Base-by-base conservation (phyloP, 306 rosid genomes). In the Abrus pulchellus region DNA sequence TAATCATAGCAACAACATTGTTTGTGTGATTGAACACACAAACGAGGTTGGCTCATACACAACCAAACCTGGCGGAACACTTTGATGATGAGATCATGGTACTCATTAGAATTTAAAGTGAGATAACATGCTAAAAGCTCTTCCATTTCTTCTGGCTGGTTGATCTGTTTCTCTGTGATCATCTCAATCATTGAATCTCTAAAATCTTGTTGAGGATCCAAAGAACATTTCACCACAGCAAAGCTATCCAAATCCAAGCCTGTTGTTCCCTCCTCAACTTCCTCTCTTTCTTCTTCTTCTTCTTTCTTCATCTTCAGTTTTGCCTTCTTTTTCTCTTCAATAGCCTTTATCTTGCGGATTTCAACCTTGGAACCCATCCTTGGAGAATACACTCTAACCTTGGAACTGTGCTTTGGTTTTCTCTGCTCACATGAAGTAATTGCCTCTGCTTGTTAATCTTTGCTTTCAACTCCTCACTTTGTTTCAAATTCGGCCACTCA, bases 181-280 rank as follows among this genome's bases (percentile, higher is more conserved):
- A 95, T 95, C 87, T 95, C 99, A 49, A 93, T 84, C 97, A 95
- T 95, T 57, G 99, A 95, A 9, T 95, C 98, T 85, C 90, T 89
- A 83, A 95, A 95, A 81, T 95, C 99, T 82, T 89, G 74, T 33
- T 87, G 93, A 13, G 97, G 99, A 38, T 95, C 86, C 27, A 75
- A 72, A 0, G 99, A 93, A 60, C 89, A 86, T 83, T 95, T 95
- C 69, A 92, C 97, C 57, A 95, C 96, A 0, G 98, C 99, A 77
- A 89, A 90, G 79, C 94, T 90, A 64, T 87, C 93, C 76, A 90
- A 63, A 64, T 87, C 93, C 76, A 90, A 63, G 9, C 87, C 86
- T 72, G 83, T 76, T 64, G 57, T 64, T 64, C 69, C 86, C 84
- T 82, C 82, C 11, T 12, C 76, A 45, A 13, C 57, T 77, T 76